A percentile compares a stretch with the other conserved stretches of the same genome.
Evolutionary conservation across 768 basidiomycete genomes (phyloP).

Genomic region (Dacryopinax spathularia): DNA sequence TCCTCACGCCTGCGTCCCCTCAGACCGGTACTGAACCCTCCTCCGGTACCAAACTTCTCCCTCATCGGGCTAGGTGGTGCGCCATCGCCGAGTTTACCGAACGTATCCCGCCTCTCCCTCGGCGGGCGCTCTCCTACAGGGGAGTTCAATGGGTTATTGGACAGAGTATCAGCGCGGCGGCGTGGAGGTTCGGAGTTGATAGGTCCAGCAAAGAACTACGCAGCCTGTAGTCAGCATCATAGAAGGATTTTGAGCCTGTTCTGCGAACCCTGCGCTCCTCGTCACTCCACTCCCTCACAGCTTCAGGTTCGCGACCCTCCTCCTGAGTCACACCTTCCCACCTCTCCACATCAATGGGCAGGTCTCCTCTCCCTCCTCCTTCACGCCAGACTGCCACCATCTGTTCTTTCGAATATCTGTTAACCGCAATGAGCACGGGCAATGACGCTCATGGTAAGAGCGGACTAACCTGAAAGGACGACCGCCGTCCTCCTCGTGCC

Average conservation of each 20-base stretch:
- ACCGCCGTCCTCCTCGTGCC: background rate
- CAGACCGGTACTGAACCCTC: background rate
- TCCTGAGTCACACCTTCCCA: slow-evolving; percentile 84
- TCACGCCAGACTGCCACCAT: slow-evolving; percentile 72
- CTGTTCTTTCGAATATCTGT: slow-evolving; percentile 70
- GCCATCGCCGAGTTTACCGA: background rate
- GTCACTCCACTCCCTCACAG: slow-evolving; percentile 65
- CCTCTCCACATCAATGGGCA: slow-evolving; percentile 74
- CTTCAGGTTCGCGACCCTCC: slow-evolving; percentile 52
- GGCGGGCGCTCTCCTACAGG: background rate
- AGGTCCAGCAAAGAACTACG: slow-evolving; percentile 62
- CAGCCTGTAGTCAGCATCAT: slow-evolving; percentile 10
- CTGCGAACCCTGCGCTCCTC: slow-evolving; percentile 71
- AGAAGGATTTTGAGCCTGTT: slow-evolving; percentile 8
- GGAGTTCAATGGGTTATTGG: background rate
- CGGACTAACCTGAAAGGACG: background rate
- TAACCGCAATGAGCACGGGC: background rate
- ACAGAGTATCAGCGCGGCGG: slow-evolving; percentile 34
- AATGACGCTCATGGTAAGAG: background rate
- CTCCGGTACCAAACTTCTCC: background rate
- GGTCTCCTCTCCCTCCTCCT: slow-evolving; percentile 53
- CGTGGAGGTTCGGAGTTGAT: slow-evolving; percentile 80
- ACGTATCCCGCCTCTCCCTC: background rate
- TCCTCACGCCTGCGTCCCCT: background rate
- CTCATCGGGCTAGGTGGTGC: background rate